Percentiles rank a stretch among this genome's conserved stretches.
Evolutionary conservation across 1,284 basidiomycete genomes (phyloP).

Genomic region (Apiotrichum akiyoshidainum): DNA sequence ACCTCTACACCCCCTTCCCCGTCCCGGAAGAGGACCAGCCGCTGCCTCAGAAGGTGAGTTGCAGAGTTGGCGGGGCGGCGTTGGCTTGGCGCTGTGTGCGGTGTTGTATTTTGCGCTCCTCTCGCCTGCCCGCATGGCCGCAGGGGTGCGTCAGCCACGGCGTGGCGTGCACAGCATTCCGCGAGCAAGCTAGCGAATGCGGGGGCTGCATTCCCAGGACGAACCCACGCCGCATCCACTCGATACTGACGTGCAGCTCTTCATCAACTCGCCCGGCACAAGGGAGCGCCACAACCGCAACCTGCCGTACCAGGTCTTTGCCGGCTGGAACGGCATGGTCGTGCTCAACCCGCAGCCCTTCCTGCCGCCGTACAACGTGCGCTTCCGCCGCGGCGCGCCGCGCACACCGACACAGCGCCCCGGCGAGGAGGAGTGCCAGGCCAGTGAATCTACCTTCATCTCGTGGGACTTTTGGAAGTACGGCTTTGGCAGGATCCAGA

Average conservation of each 20-base stretch:
- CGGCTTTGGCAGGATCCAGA: slow-evolving; percentile 44
- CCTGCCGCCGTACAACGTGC: slow-evolving; percentile 42
- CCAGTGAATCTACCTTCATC: slow-evolving; percentile 43
- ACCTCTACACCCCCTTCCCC: slow-evolving; percentile 45
- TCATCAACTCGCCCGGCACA: slow-evolving; percentile 39
- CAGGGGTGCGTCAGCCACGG: too few species aligned
- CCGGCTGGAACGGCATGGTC: slow-evolving; percentile 60
- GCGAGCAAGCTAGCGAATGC: too few species aligned
- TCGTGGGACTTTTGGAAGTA: slow-evolving; percentile 52
- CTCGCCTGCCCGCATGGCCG: too few species aligned
- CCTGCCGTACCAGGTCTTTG: slow-evolving; percentile 52
- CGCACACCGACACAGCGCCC: slow-evolving; percentile 20
- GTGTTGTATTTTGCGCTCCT: too few species aligned
- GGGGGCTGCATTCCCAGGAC: too few species aligned
- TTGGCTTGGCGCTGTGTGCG: background rate
- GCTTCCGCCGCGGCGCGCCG: slow-evolving; percentile 38
- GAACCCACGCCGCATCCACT: too few species aligned
- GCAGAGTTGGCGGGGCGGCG: background rate
- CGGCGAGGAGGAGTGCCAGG: slow-evolving; percentile 41
- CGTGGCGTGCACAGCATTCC: too few species aligned
- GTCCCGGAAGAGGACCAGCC: slow-evolving; percentile 46
- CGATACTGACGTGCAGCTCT: slow-evolving; percentile 28
- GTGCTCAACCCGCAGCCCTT: slow-evolving; percentile 47
- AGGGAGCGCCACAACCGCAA: slow-evolving; percentile 37
- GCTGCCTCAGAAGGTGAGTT: slow-evolving; percentile 44